Evolutionary conservation across 108 stramenopile species (phyloP), one percentile per base, ranked within the genome.

Genomic region (Pelagomonas calceolata): DNA sequence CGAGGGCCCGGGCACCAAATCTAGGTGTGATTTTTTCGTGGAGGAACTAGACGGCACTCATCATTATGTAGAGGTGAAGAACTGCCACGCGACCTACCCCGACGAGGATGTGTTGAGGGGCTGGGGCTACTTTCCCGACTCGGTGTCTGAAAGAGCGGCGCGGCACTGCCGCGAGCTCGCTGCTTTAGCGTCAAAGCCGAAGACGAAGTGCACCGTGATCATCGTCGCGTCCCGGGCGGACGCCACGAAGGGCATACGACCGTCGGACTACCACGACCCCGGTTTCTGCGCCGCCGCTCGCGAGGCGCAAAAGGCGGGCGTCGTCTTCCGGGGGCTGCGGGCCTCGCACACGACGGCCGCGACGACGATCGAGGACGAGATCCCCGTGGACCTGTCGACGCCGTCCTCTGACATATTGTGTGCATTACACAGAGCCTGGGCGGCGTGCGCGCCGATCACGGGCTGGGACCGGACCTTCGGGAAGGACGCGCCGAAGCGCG

Each of bases 51-150:
- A 65, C 65, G 33, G 32, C 31, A 4, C 12, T 14, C 15, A 32
- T 4, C 65, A 65, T 32, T 65, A 14, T 3, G 29, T 65, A 10
- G 65, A 65, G 65, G 65, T 65, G 15, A 65, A 65, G 65, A 65
- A 32, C 65, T 65, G 65, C 33, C 65, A 65, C 65, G 3, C 21
- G 18, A 1, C 51, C 21, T 64, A 64, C 30, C 39, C 39, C 39
- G 39, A 43, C 39, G 39, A 43, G 39, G 9, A 17, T 3, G 15
- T 32, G 7, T 4, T 33, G 65, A 10, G 14, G 7, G 5, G 15
- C 65, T 65, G 29, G 15, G 65, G 65, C 65, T 65, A 31, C 65
- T 65, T 65, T 32, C 65, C 65, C 32, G 65, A 65, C 65, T 33
- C 32, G 7, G 65, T 65, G 65, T 33, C 32, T 10, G 65, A 65